Evolutionary conservation across 768 basidiomycete genomes (phyloP), one percentile per base, ranked within the genome.

Genomic region (Agrocybe praecox): DNA sequence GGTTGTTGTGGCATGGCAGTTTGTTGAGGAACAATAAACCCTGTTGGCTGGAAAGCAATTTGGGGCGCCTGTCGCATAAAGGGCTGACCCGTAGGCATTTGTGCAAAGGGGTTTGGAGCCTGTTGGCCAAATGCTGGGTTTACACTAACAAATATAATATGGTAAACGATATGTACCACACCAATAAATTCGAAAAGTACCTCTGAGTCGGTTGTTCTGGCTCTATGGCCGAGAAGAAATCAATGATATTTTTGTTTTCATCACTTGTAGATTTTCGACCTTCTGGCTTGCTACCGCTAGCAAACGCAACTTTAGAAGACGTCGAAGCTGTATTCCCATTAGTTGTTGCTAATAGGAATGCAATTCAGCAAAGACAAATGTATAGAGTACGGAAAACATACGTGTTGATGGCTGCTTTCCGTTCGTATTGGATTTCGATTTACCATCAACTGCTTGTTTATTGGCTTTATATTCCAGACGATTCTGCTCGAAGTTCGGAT

Each of bases 401-500:
- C 80, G 62, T 64, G 62, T 65, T 61, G 61, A 57, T 34, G 56
- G 46, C 52, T 70, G 67, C 53, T 63, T 68, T 14, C 60, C 48
- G 46, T 69, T 73, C 21, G 59, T 52, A 59, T 62, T 58, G 4
- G 52, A 24, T 48, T 58, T 58, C 57, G 61, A 54, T 14, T 63
- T 69, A 40, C 69, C 69, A 51, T 91, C 90, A 2, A 82, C 81
- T 2, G 83, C 78, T 6, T 79, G 81, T 71, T 92, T 92, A 69
- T 87, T 93, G 21, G 87, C 78, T 73, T 83, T 94, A 75, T 99
- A 98, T 67, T 98, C 97, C 9, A 89, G 76, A 59, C 96, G 77
- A 71, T 98, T 98, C 72, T 92, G 88, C 71, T 98, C 97, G 63
- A 99, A 99, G 66, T 94, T 94, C 21, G 96, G 92, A 72, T 99